These are phyloP conservation scores for Rhizophora apiculata DNA, from an alignment of 345 rosid genomes.

Conservation along the genomic window DNA sequence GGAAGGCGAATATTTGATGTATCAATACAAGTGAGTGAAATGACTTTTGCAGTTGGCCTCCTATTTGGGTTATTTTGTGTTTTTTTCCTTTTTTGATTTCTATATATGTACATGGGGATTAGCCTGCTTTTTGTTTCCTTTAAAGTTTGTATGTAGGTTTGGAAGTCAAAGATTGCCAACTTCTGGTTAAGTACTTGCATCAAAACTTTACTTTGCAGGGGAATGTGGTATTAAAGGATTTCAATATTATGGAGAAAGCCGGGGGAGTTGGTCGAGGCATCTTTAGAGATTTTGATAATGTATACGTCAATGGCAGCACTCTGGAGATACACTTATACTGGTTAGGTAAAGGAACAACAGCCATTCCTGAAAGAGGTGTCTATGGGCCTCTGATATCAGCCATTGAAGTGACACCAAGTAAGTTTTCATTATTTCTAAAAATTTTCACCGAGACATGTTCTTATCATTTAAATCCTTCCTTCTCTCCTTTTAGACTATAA, in stretches of 20 bases:
- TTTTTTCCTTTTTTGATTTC: not conserved
- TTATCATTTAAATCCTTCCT: not conserved
- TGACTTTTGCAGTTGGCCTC: not conserved
- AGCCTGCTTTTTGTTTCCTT: not conserved
- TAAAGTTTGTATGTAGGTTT: no score
- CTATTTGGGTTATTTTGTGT: not conserved
- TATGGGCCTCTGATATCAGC: slow-evolving; percentile 24
- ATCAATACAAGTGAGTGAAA: slow-evolving; percentile 61
- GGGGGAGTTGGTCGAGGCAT: slow-evolving; percentile 61
- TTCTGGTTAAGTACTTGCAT: no score
- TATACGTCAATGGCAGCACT: slow-evolving; percentile 56
- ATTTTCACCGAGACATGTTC: not conserved
- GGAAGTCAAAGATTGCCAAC: no score
- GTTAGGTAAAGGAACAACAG: slow-evolving; percentile 18
- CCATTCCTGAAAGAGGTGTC: slow-evolving; percentile 10
- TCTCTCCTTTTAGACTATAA: slow-evolving; percentile 45
- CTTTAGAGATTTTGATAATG: slow-evolving; percentile 22
- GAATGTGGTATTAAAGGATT: slow-evolving; percentile 41
- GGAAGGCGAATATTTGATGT: slow-evolving; percentile 75
- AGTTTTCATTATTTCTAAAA: slow-evolving; percentile 20
- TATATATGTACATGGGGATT: not conserved
- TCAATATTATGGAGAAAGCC: slow-evolving; percentile 65
- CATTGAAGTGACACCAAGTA: slow-evolving; percentile 45
- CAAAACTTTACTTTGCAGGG: slow-evolving; percentile 43
- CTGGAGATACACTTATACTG: slow-evolving; percentile 20